Base-by-base conservation (phyloP, 768 basidiomycete species). In the Tephrocybe rancida region DNA sequence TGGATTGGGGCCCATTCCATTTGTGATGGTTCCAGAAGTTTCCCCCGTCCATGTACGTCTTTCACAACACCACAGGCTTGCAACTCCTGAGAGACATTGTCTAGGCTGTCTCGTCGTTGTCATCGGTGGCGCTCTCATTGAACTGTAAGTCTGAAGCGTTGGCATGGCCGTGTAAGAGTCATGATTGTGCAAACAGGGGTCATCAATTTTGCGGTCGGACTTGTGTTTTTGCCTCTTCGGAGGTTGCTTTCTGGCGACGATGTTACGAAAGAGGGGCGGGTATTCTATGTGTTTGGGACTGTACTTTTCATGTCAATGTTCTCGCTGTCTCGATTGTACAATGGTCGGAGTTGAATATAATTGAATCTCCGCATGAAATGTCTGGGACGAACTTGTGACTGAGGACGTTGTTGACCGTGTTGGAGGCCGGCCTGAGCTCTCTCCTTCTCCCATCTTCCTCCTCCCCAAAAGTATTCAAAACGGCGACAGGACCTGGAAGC, bases 1-100 rank as follows among this genome's bases (percentile, higher is more conserved):
- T 29, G 96, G 95, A 2, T 78, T 98, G 16, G 96, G 96, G 1
- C 95, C 96, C 1, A 73, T 98, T 29, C 95, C 96, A 0, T 98
- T 95, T 64, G 85, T 98, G 34, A 86, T 98, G 68, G 86, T 96
- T 27, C 86, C 94, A 14, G 95, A 98, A 64, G 84, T 97, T 19
- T 88, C 94, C 2, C 93, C 93, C 1, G 69, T 80, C 45, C 80
- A 88, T 61, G 92, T 88, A 67, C 56, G 90, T 76, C 35, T 37
- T 44, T 37, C 48, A 3, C n/a, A 19, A 49, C 27, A 18, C 50
- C 55, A 25, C 54, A 24, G 41, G 26, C 25, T n/a, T 29, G 21
- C 24, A 16, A 26, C 48, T 39, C n/a, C 32, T 62, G 27, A 50
- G 11, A 34, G 22, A 30, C 30, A 16, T 4, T 35, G 34, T 52